Percentiles rank a stretch among this genome's conserved stretches.
Conservation (phyloP, 2,329 filamentous ascomycete genomes). For the Xylaria sp. region DNA sequence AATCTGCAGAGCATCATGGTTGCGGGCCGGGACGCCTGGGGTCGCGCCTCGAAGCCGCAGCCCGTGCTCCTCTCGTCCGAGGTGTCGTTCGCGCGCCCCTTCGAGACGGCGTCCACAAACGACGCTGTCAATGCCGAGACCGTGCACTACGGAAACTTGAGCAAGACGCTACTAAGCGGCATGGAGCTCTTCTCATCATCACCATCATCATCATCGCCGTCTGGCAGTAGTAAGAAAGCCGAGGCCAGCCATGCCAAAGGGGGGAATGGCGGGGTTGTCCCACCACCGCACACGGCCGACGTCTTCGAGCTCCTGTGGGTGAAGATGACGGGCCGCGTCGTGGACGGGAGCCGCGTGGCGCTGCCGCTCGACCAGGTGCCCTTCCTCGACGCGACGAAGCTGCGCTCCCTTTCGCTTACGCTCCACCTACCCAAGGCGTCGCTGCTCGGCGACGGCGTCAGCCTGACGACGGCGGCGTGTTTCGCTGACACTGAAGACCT, state of each 20-base stretch:
- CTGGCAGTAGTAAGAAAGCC: constrained; percentile 22
- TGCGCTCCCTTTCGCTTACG: constrained; percentile 63
- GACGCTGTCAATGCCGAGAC: constrained; percentile 76
- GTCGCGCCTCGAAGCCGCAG: constrained; percentile 67
- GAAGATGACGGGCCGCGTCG: constrained; percentile 51
- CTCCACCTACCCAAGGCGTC: constrained; percentile 75
- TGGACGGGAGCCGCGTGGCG: constrained; percentile 49
- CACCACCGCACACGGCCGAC: constrained; percentile 42
- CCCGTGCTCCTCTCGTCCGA: constrained; percentile 70
- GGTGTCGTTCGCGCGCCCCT: constrained; percentile 66
- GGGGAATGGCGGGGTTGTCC: not conserved
- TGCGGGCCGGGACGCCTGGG: constrained; percentile 76
- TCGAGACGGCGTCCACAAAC: constrained; percentile 65
- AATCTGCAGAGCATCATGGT: constrained; percentile 69
- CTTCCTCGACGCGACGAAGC: constrained; percentile 51
- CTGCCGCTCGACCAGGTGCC: constrained; percentile 48
- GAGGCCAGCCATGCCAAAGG: not conserved
- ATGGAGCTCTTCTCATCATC: constrained; percentile 51
- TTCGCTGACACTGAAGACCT: constrained; percentile 48
- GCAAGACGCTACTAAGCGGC: constrained; percentile 69
- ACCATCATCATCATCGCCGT: constrained; percentile 18
- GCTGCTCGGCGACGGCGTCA: constrained; percentile 70
- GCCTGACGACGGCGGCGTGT: constrained; percentile 59
- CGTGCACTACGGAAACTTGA: constrained; percentile 78
- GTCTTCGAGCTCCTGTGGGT: constrained; percentile 54